Percentiles rank a stretch among this genome's conserved stretches.
Conservation (phyloP, 179 eudicot species). For the Gypsophila paniculata region DNA sequence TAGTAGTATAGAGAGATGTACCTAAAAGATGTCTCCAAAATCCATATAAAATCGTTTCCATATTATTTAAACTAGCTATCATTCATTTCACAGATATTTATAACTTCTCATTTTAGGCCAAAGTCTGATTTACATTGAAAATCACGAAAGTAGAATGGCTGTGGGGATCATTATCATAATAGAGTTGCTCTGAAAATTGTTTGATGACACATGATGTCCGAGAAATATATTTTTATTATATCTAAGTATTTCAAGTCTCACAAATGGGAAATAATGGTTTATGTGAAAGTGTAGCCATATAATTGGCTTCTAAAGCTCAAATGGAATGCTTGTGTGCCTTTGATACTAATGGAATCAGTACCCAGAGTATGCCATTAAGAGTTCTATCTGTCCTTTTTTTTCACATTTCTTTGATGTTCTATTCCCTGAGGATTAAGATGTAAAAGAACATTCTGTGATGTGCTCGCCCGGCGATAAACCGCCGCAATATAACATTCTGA, state of each 20-base stretch:
- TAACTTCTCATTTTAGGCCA: background rate
- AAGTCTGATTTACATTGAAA: background rate
- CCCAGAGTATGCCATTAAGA: background rate
- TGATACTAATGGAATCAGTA: too few species aligned
- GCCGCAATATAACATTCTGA: slow-evolving; percentile 1
- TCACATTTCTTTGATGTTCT: slow-evolving; percentile 5
- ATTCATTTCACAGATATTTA: background rate
- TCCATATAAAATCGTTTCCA: too few species aligned
- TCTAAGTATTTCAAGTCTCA: too few species aligned
- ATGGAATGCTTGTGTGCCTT: too few species aligned
- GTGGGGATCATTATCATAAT: background rate
- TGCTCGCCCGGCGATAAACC: background rate
- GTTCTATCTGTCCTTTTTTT: background rate
- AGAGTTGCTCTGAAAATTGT: background rate
- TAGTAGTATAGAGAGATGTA: too few species aligned
- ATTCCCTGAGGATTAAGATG: background rate
- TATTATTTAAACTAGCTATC: too few species aligned
- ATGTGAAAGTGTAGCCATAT: too few species aligned
- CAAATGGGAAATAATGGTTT: too few species aligned
- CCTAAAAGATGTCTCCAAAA: too few species aligned
- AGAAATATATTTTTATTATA: too few species aligned
- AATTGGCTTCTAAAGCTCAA: too few species aligned
- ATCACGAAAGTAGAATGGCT: background rate
- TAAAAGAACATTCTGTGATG: background rate
- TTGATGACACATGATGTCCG: background rate